Evolutionary conservation across 2,329 filamentous ascomycete genomes (phyloP), one percentile per base, ranked within the genome.

Genomic region (Aspergillus carbonarius): DNA sequence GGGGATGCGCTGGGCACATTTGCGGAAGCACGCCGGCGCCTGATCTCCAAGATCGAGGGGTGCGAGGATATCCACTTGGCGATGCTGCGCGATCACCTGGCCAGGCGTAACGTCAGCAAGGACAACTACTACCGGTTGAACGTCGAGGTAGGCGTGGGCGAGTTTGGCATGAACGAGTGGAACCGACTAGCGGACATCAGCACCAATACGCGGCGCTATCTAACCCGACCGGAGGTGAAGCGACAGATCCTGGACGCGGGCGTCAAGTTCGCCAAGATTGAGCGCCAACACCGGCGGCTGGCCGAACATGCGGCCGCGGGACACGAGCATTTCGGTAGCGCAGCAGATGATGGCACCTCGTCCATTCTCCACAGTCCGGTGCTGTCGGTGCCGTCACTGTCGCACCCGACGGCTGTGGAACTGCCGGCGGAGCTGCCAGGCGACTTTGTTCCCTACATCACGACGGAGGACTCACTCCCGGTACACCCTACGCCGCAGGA

Each of bases 111-210:
- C 25, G 91, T 98, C 60, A 93, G 90, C 67, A 84, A 86, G 53
- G 93, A 97, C 59, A 91, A 96, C 73, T 99, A 99, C 78, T 96
- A 92, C 74, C 89, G 95, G 7, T 81, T 98, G n/a, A 99, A 99
- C 64, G 95, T 98, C 40, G 93, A 98, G 71, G 88, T 96, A 15
- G 95, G 93, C 1, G 93, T 98, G 3, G 93, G 93, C 54, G 95
- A 98, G 71, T 98, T 97, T 73, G 93, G 91, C 53, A 98, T 99
- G 92, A 99, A 98, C 72, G 95, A 98, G 73, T 99, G 95, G 95
- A 86, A 91, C 68, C 86, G 93, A 3, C 79, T 98, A n/a, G 89
- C 91, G 25, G 93, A 97, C 54, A 98, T 99, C 77, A 96, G 91
- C 78, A 97, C 92, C 13, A 89, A 89, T 71, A 99, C 95, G 0